A percentile compares a stretch with the other conserved stretches of the same genome.
Conservation (phyloP, 176 grass and related monocot species). For the Elymus sibiricus region DNA sequence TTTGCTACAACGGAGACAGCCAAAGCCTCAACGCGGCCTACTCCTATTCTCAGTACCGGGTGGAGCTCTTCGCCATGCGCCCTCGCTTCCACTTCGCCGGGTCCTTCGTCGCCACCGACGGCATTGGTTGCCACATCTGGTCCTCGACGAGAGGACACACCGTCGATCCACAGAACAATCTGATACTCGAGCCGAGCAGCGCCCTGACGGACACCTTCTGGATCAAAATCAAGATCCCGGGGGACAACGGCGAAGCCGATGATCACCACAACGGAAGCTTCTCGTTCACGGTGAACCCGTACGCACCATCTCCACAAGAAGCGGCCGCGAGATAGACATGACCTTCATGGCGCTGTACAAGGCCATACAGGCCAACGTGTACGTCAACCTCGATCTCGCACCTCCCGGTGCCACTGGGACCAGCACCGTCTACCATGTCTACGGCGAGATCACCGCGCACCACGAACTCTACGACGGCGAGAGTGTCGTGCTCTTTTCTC, state of each 20-base stretch:
- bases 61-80: not conserved
- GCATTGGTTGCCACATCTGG: too few relatives aligned
- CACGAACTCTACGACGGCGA: not conserved
- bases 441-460: not conserved
- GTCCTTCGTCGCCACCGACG: not conserved
- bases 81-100: not conserved
- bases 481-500: not conserved
- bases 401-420: not conserved
- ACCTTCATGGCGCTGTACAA: not conserved
- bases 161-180: not conserved
- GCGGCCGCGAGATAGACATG: not conserved
- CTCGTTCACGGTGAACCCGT: not conserved
- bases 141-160: not conserved
- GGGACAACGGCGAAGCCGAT: too few relatives aligned
- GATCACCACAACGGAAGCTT: not conserved
- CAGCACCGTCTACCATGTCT: not conserved
- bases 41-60: not conserved
- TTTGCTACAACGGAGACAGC: not conserved
- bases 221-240: not conserved
- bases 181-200: not conserved
- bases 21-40: not conserved
- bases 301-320: not conserved
- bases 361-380: not conserved
- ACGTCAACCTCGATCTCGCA: not conserved
- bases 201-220: not conserved